A percentile compares a stretch with the other conserved stretches of the same genome.
These are phyloP conservation scores for Malbranchea cinnamomea DNA, from an alignment of 2,329 filamentous ascomycete genomes.

Conservation along the genomic window DNA sequence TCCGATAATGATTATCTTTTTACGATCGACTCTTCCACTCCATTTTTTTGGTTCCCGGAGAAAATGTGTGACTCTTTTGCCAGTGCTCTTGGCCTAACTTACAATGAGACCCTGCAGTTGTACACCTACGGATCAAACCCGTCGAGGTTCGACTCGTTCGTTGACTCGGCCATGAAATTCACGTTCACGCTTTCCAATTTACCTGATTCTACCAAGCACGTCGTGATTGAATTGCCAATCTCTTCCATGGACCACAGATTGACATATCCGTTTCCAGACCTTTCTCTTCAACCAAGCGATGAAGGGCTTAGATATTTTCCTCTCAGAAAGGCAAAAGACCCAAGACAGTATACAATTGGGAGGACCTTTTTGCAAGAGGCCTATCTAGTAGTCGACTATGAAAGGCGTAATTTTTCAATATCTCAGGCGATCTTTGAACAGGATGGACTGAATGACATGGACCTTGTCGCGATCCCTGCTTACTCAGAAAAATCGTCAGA, in stretches of 20 bases:
- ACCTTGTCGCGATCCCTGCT: conserved; percentile 13
- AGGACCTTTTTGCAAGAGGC: conserved; percentile 28
- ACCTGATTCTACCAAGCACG: conserved; percentile 12
- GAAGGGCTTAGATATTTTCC: conserved; percentile 24
- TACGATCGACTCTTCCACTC: conserved; percentile 26
- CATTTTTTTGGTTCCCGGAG: conserved; percentile 26
- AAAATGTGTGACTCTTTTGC: conserved; percentile 23
- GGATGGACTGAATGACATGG: conserved; percentile 8
- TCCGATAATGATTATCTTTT: conserved; percentile 12
- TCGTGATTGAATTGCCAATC: conserved; percentile 25
- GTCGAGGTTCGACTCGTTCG: conserved; percentile 12
- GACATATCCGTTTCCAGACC: conserved; percentile 20
- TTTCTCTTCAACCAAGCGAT: conserved; percentile 13
- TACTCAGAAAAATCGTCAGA: conserved; percentile 8
- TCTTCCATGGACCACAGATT: conserved; percentile 24
- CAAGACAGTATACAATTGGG: conserved; percentile 24
- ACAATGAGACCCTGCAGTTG: conserved; percentile 20
- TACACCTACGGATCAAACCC: conserved; percentile 20
- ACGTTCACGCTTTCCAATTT: conserved; percentile 22
- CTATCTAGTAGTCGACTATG: conserved; percentile 24
- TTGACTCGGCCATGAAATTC: conserved; percentile 18
- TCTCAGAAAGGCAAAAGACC: conserved; percentile 20
- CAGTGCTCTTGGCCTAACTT: conserved; percentile 20
- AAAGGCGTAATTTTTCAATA: conserved; percentile 21
- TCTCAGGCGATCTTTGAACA: conserved; percentile 18